These are phyloP conservation scores for Trapa incisa DNA, from an alignment of 345 rosid species.

Conservation along the genomic window DNA sequence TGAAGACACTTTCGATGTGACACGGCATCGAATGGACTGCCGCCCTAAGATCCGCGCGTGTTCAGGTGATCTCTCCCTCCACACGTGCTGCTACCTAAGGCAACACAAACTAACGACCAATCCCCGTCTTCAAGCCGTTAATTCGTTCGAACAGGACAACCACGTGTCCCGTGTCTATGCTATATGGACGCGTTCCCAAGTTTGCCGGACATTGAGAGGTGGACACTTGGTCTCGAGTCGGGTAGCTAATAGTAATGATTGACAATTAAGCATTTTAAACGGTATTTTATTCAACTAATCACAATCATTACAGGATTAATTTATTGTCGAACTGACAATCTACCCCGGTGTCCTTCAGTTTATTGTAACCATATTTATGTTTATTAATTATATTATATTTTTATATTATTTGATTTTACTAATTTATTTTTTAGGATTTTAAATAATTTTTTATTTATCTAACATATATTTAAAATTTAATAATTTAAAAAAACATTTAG, in stretches of 20 bases:
- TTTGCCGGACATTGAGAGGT: background rate
- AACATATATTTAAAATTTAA: no score
- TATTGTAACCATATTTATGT: background rate
- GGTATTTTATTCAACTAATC: background rate
- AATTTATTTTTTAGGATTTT: no score
- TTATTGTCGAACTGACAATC: background rate
- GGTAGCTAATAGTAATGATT: background rate
- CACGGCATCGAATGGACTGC: constrained; percentile 11
- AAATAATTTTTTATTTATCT: no score
- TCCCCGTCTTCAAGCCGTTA: constrained; percentile 11
- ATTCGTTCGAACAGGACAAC: constrained; percentile 2
- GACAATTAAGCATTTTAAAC: background rate
- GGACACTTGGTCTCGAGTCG: constrained; percentile 7
- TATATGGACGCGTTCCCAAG: constrained; percentile 6
- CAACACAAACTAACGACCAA: constrained; percentile 28
- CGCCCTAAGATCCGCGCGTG: constrained; percentile 31
- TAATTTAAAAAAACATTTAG: no score
- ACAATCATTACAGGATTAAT: background rate
- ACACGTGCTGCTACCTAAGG: constrained; percentile 25
- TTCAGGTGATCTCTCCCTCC: constrained; percentile 5
- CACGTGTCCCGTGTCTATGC: constrained; percentile 20
- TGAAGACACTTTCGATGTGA: constrained; percentile 8
- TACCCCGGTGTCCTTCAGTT: background rate
- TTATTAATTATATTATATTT: background rate
- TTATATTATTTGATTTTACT: no score